Evolutionary conservation across 441 rosid genomes (phyloP).

Genomic region (Eruca vesicaria): DNA sequence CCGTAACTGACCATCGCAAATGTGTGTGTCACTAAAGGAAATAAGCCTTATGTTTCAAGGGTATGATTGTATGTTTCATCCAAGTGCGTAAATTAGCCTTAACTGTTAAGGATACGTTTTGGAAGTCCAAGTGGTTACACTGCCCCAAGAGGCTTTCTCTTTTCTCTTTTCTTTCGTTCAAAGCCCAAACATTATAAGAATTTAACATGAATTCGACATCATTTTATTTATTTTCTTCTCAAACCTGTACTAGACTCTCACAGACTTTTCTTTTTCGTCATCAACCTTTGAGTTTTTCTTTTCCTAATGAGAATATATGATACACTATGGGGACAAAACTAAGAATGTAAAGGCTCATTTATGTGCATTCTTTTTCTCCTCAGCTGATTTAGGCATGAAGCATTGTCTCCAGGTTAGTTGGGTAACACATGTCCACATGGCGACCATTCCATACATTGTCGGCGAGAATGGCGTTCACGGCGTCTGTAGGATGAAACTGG

Average conservation of each 20-base stretch:
- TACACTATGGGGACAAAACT: neutral
- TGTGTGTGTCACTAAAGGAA: neutral
- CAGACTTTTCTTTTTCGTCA: neutral
- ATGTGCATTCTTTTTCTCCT: neutral
- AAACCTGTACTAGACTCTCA: neutral
- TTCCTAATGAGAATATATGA: neutral
- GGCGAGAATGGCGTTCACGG: constrained; percentile 77
- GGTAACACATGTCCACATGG: constrained; percentile 82
- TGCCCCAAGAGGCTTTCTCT: neutral
- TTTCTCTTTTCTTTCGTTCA: too few species aligned
- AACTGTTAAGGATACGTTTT: neutral
- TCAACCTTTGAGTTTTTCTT: neutral
- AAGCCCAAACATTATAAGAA: too few species aligned
- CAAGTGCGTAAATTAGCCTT: neutral
- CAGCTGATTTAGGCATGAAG: constrained; percentile 17
- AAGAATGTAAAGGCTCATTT: constrained; percentile 2
- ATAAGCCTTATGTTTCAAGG: constrained; percentile 13
- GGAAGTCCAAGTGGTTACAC: neutral
- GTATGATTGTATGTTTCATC: neutral
- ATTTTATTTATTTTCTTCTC: neutral
- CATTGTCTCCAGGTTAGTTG: constrained; percentile 62
- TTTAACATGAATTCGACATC: neutral
- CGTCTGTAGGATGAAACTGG: constrained; percentile 88
- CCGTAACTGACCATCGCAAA: constrained; percentile 24
- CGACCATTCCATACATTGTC: constrained; percentile 82